Percentiles rank a stretch among this genome's conserved stretches.
Conservation (phyloP, 495 filamentous ascomycete genomes). For the Penicillium robsamsonii region DNA sequence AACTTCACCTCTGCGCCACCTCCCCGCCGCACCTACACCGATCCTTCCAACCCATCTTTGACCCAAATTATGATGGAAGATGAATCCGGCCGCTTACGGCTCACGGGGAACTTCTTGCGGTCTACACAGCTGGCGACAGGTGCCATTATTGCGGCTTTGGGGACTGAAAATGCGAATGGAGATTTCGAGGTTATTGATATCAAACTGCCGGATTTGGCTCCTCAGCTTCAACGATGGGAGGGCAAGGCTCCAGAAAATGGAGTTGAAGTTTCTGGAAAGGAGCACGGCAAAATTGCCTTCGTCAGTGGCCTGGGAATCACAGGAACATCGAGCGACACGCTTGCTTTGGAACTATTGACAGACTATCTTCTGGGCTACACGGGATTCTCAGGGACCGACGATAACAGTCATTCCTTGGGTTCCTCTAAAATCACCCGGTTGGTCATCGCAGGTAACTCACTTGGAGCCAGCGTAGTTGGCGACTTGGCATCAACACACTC, state of each 20-base stretch:
- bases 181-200: slow-evolving; percentile 91
- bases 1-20: slow-evolving; percentile 85
- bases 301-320: slow-evolving; percentile 84
- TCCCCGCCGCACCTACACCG: slow-evolving; percentile 71
- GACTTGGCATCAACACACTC: slow-evolving; percentile 23
- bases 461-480: slow-evolving; percentile 54
- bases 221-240: slow-evolving; percentile 77
- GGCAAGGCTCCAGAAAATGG: slow-evolving; percentile 29
- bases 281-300: slow-evolving; percentile 73
- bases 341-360: slow-evolving; percentile 71
- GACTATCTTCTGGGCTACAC: slow-evolving; percentile 89
- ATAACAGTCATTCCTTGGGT: slow-evolving; percentile 26
- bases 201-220: slow-evolving; percentile 79
- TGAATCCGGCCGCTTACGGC: slow-evolving; percentile 85
- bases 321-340: slow-evolving; percentile 65
- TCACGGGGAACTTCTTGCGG: slow-evolving; percentile 66
- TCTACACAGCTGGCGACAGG: slow-evolving; percentile 79
- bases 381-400: slow-evolving; percentile 52
- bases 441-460: slow-evolving; percentile 88
- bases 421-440: slow-evolving; percentile 74
- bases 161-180: slow-evolving; percentile 87
- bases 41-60: slow-evolving; percentile 42
- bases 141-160: slow-evolving; percentile 84
- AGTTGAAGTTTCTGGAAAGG: slow-evolving; percentile 37
- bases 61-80: slow-evolving; percentile 86